A percentile compares a stretch with the other conserved stretches of the same genome.
phyloP scores from a whole-genome alignment of 2,329 filamentous ascomycete genomes.

The Claviceps spartinae region DNA sequence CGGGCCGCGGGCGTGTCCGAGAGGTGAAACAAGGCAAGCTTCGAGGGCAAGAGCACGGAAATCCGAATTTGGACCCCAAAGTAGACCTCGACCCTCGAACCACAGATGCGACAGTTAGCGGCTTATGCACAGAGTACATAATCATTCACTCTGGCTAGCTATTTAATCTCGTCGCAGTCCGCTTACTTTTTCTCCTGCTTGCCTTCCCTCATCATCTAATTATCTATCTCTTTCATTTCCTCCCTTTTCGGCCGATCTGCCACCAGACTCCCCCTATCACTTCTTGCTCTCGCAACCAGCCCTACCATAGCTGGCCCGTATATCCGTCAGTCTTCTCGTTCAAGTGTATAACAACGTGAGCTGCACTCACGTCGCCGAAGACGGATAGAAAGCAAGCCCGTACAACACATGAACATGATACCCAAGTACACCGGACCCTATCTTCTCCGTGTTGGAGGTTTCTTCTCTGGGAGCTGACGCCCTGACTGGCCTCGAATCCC shows the following conservation, averaged over 20 bases:
- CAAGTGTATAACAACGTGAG: conserved; percentile 2
- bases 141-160: background rate
- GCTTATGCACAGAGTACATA: background rate
- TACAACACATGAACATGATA: conserved; percentile 24
- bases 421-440: conserved; percentile 21
- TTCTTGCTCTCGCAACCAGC: background rate
- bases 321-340: background rate
- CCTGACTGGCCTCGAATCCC: conserved; percentile 17
- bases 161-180: background rate
- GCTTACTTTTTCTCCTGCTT: background rate
- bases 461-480: conserved; percentile 24
- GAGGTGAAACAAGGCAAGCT: background rate
- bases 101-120: background rate
- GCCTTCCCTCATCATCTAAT: background rate
- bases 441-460: conserved; percentile 28
- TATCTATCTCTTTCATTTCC: background rate
- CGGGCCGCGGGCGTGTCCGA: background rate
- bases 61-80: background rate
- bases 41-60: background rate
- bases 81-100: background rate
- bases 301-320: background rate
- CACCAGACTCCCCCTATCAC: background rate
- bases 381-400: background rate
- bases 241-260: background rate
- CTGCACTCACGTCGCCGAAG: conserved; percentile 3